These are phyloP conservation scores for Trichothecium sympodiale DNA, from an alignment of 2,329 filamentous ascomycete genomes.

Conservation along the genomic window DNA sequence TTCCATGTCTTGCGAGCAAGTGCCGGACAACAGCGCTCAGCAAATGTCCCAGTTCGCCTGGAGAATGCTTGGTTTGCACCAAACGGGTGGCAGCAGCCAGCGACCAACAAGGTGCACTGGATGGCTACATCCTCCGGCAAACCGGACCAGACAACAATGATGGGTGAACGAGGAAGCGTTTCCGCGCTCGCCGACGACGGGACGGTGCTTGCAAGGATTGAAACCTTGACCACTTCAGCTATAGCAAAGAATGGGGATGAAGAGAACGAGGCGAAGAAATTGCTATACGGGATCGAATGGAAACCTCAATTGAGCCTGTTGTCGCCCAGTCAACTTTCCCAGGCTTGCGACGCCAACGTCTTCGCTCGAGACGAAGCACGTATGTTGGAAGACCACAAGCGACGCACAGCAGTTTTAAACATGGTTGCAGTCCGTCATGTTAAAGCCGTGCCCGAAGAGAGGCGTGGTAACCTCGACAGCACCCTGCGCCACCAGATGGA, in stretches of 20 bases:
- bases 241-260: background rate
- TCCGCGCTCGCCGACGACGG: slow-evolving; percentile 18
- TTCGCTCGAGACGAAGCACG: slow-evolving; percentile 13
- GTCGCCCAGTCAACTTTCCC: background rate
- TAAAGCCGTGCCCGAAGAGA: slow-evolving; percentile 7
- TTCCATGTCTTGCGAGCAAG: slow-evolving; percentile 19
- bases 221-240: slow-evolving; percentile 17
- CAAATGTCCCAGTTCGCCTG: slow-evolving; percentile 18
- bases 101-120: slow-evolving; percentile 14
- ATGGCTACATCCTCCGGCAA: slow-evolving; percentile 8
- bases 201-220: slow-evolving; percentile 15
- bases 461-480: background rate
- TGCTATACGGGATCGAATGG: slow-evolving; percentile 3
- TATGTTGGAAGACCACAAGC: slow-evolving; percentile 1
- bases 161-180: slow-evolving; percentile 16
- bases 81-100: slow-evolving; percentile 17
- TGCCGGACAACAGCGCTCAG: slow-evolving; percentile 5
- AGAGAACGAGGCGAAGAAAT: too few relatives aligned
- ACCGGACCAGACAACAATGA: slow-evolving; percentile 6
- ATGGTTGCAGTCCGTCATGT: slow-evolving; percentile 6
- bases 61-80: slow-evolving; percentile 20
- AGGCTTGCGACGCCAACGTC: slow-evolving; percentile 10
- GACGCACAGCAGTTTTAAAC: slow-evolving; percentile 1
- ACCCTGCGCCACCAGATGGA: slow-evolving; percentile 14
- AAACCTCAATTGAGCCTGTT: slow-evolving; percentile 3